phyloP scores from a whole-genome alignment of 2,329 filamentous ascomycete species.

The Pseudogymnoascus sp. region DNA sequence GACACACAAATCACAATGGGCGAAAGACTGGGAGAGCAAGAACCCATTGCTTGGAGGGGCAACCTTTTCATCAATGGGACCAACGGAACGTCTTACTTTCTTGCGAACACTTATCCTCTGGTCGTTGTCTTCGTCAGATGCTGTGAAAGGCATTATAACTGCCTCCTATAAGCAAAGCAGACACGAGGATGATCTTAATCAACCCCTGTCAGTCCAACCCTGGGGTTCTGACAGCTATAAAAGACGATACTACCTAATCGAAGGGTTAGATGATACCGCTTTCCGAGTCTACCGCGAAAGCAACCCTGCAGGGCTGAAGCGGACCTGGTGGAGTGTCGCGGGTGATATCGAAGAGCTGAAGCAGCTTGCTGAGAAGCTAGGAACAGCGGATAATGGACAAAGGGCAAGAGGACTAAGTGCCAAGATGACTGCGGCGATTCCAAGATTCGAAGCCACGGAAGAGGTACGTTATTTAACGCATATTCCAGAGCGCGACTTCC shows the following conservation, averaged over 20 bases:
- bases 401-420: conserved; percentile 71
- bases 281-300: conserved; percentile 94
- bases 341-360: conserved; percentile 82
- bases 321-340: conserved; percentile 89
- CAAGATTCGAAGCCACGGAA: conserved; percentile 87
- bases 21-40: conserved; percentile 69
- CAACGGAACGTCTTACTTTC: conserved; percentile 71
- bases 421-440: conserved; percentile 71
- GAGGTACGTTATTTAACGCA: conserved; percentile 49
- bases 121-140: conserved; percentile 82
- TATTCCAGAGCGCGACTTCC: background rate
- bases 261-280: conserved; percentile 86
- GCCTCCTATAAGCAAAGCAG: conserved; percentile 82
- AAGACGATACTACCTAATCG: conserved; percentile 86
- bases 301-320: conserved; percentile 66
- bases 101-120: conserved; percentile 79
- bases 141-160: conserved; percentile 71
- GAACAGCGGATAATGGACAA: conserved; percentile 67
- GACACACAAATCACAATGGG: conserved; percentile 82
- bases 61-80: conserved; percentile 74
- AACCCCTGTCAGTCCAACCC: conserved; percentile 79
- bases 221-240: conserved; percentile 89
- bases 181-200: conserved; percentile 70
- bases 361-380: conserved; percentile 65
- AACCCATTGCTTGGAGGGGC: conserved; percentile 75